A percentile compares a stretch with the other conserved stretches of the same genome.
Evolutionary conservation across 805 yeast species (phyloP).

Genomic region (Candida silvatica): DNA sequence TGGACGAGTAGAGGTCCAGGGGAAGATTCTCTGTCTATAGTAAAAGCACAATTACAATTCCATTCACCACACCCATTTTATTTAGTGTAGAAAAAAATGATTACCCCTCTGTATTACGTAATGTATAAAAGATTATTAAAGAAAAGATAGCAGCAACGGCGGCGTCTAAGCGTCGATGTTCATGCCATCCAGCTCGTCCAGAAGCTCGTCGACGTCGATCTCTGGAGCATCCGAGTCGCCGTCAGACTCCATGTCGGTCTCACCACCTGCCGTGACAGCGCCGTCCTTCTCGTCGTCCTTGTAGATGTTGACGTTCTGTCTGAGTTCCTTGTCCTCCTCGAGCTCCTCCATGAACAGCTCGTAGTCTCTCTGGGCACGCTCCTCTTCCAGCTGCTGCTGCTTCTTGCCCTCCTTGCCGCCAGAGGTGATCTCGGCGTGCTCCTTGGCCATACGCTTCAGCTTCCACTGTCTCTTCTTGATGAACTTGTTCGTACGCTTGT

Average conservation of each 20-base stretch:
- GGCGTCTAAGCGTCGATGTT: slow-evolving; percentile 72
- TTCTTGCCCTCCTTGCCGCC: slow-evolving; percentile 53
- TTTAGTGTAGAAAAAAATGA: too few species aligned
- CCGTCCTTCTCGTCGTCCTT: slow-evolving; percentile 37
- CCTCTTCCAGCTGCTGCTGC: slow-evolving; percentile 80
- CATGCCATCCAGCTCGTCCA: slow-evolving; percentile 94
- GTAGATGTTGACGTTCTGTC: slow-evolving; percentile 85
- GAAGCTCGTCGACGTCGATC: slow-evolving; percentile 81
- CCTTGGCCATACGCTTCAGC: slow-evolving; percentile 95
- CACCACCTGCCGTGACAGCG: slow-evolving; percentile 12
- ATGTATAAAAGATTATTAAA: slow-evolving; percentile 8
- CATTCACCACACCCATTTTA: too few species aligned
- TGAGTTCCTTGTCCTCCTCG: slow-evolving; percentile 93
- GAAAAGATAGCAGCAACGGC: too few species aligned
- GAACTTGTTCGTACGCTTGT: slow-evolving; percentile 70
- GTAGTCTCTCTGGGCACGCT: slow-evolving; percentile 89
- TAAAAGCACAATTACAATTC: too few species aligned
- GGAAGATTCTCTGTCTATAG: too few species aligned
- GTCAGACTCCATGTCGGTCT: slow-evolving; percentile 34
- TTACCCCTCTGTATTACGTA: too few species aligned
- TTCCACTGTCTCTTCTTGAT: slow-evolving; percentile 80
- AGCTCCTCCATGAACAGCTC: slow-evolving; percentile 93
- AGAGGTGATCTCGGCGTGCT: slow-evolving; percentile 64
- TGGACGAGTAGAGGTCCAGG: too few species aligned
- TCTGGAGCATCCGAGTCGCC: slow-evolving; percentile 76